Conservation (phyloP, 129 eudicot genomes). For the Saussurea involucrata region DNA sequence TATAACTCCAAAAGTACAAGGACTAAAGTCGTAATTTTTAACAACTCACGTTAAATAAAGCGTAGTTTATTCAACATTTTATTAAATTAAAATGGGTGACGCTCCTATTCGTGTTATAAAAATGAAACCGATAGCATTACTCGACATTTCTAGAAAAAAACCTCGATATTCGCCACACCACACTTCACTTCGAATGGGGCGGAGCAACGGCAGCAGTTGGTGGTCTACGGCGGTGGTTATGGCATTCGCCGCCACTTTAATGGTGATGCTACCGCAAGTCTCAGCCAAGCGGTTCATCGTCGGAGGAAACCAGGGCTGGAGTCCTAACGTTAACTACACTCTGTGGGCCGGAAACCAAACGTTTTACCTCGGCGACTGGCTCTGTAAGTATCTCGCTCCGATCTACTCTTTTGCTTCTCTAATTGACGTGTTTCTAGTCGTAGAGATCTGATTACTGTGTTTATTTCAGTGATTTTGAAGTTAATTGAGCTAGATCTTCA, state of each 20-base stretch:
- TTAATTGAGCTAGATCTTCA: slow-evolving; percentile 11
- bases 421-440: background rate
- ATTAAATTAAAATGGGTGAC: slow-evolving; percentile 13
- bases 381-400: slow-evolving; percentile 45
- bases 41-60: too few relatives aligned
- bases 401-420: slow-evolving; percentile 1
- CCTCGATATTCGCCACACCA: background rate
- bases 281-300: slow-evolving; percentile 50
- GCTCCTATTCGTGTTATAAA: slow-evolving; percentile 26
- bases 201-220: slow-evolving; percentile 25
- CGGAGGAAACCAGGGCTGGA: slow-evolving; percentile 66
- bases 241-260: slow-evolving; percentile 31
- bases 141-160: slow-evolving; percentile 9
- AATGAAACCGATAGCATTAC: background rate
- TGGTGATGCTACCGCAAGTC: slow-evolving; percentile 56
- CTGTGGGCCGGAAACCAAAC: slow-evolving; percentile 66
- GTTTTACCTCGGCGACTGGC: slow-evolving; percentile 79
- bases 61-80: background rate
- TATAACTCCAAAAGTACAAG: background rate
- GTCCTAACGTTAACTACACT: slow-evolving; percentile 57
- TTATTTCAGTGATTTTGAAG: slow-evolving; percentile 7
- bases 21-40: too few relatives aligned
- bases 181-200: slow-evolving; percentile 35
- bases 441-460: slow-evolving; percentile 4
- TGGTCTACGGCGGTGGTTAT: slow-evolving; percentile 30